Base-by-base conservation (phyloP, 257 asterid species). In the Apocynum venetum region DNA sequence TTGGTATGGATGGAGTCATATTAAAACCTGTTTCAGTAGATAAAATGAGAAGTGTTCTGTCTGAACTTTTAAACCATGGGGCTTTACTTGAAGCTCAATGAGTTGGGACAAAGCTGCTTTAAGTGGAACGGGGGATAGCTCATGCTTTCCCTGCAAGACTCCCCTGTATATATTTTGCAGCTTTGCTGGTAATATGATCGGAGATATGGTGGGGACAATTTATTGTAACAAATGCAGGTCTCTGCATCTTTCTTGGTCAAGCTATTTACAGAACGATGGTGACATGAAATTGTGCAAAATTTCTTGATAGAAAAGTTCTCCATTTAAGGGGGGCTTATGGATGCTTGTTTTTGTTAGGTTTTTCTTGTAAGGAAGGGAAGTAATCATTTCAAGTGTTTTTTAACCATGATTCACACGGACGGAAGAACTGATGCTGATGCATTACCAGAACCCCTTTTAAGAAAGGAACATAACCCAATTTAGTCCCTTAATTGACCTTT, bases 21-120 rank as follows among this genome's bases (percentile, higher is more conserved):
- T 79, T 87, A 63, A 96, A 96, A 87, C 99, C 99, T 35, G 82
- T 90, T 46, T 93, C 98, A 1, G 88, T 96, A 15, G 97, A 93
- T 78, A 91, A 89, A 88, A 93, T 96, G 97, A 90, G 93, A 80
- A 91, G 88, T 72, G 90, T 87, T 38, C 84, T 96, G 11, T 89
- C 95, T 3, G 96, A 89, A 74, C 93, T 96, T 78, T 48, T 96
- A 72, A 97, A 93, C 75, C 96, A 84, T 70, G 92, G 97, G 8
- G 84, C 82, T 77, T 71, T 91, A 14, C 84, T 84, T 55, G 96
- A 89, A 63, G 76, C 91, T 72, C 77, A 88, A 49, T 89, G 78
- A 85, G 57, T 69, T 35, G 78, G 43, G 25, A 53, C 36, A 56
- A 19, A 73, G 17, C 56, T 53, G 44, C 60, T 35, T 47, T 71